Base-by-base conservation (phyloP, 495 filamentous ascomycete species). In the Apodospora peruviana region DNA sequence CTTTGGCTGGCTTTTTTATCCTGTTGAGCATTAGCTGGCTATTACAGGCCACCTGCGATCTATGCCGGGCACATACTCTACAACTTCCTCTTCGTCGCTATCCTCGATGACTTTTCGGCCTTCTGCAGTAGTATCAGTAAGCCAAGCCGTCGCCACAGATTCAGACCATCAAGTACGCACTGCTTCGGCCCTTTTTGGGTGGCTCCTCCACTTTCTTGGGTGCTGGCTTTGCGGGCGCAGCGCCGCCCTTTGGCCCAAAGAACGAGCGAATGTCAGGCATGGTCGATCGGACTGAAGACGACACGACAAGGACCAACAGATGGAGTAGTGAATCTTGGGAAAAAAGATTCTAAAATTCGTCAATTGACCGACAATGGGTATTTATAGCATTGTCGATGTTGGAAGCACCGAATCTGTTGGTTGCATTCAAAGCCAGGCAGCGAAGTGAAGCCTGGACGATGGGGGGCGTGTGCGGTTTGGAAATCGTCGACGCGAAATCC, bases 211-310 rank as follows among this genome's bases (percentile, higher is more conserved):
- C 65, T 47, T 78, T 74, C 60, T 73, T 76, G 25, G 67, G 52
- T 40, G 69, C 62, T 48, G 77, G 71, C 50, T 81, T 75, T 19
- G 72, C 52, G 22, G 69, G 61, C 22, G 62, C 48, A 14, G 63
- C 62, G 46, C 71, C 71, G 16, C 73, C 76, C 56, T 80, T 84
- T 25, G 80, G 76, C 14, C 80, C 80, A 66, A 95, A 93, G 59
- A 91, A 95, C 55, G 68, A 83, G 43, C 89, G 73, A 51, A 94
- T 94, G 72, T 94, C 88, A 51, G 87, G 79, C 86, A 89, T 91
- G 32, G 34, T 54, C n/a, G n/a, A n/a, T n/a, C n/a, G n/a, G n/a
- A n/a, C n/a, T n/a, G n/a, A n/a, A n/a, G 53, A 38, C 29, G 29
- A 50, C 27, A 32, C 27, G 27, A 32, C 14, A 14, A 14, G 14